Evolutionary conservation across 108 stramenopile species (phyloP).

Genomic region (Mediolabrus comicus): DNA sequence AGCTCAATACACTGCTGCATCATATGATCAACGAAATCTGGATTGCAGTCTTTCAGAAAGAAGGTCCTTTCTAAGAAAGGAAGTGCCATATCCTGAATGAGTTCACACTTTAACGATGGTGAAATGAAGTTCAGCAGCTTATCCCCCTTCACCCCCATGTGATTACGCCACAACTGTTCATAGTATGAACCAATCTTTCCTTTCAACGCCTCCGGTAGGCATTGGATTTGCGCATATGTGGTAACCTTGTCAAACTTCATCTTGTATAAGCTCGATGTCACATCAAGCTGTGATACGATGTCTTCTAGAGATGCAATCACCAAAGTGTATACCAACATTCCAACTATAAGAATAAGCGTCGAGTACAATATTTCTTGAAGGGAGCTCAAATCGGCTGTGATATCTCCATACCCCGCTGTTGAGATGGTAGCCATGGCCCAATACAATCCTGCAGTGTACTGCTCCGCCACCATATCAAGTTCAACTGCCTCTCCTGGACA

Average conservation of each 20-base stretch:
- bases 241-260: slow-evolving; percentile 44
- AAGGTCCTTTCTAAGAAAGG: slow-evolving; percentile 23
- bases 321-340: slow-evolving; percentile 51
- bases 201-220: slow-evolving; percentile 35
- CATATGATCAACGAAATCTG: slow-evolving; percentile 25
- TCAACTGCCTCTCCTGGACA: slow-evolving; percentile 33
- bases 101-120: slow-evolving; percentile 21
- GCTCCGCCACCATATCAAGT: slow-evolving; percentile 7
- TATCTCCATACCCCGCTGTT: slow-evolving; percentile 65
- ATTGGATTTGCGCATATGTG: slow-evolving; percentile 26
- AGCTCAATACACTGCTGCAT: slow-evolving; percentile 20
- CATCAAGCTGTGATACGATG: slow-evolving; percentile 64
- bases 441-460: slow-evolving; percentile 60
- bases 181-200: slow-evolving; percentile 42
- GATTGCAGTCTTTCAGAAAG: slow-evolving; percentile 41
- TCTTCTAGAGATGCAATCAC: slow-evolving; percentile 58
- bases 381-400: slow-evolving; percentile 40
- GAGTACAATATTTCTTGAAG: slow-evolving; percentile 48
- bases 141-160: slow-evolving; percentile 47
- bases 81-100: slow-evolving; percentile 32
- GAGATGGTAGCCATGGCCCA: slow-evolving; percentile 60
- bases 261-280: slow-evolving; percentile 55
- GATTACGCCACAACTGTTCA: slow-evolving; percentile 46
- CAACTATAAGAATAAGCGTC: slow-evolving; percentile 45
- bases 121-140: slow-evolving; percentile 48